Evolutionary conservation across 139 green algal genomes (phyloP), one percentile per base, ranked within the genome.

Genomic region (Coelastrella sp.): DNA sequence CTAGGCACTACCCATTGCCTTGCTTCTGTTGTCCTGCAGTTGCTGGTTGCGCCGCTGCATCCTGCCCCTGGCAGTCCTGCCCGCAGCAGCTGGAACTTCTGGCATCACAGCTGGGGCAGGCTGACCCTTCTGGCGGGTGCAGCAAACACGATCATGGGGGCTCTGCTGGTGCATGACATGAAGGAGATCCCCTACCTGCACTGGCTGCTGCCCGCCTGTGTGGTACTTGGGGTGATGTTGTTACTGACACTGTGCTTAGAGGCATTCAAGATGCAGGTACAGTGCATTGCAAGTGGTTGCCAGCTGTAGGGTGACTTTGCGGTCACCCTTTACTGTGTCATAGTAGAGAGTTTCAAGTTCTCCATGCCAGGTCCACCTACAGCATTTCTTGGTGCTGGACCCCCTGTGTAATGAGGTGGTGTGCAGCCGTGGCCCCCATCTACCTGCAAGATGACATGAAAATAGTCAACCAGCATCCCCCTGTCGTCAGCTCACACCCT

Each of bases 181-280:
- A 89, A 89, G 84, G 70, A 65, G 8, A 19, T 73, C 35, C 12
- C 84, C 7, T 89, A 89, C n/a, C 12, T 89, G 17, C 11, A 61
- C 56, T 89, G 84, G 84, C 70, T 89, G 84, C 35, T 89, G 84
- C 59, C 84, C 0, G n/a, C 20, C 72, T 89, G 84, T 72, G 15
- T 82, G 15, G 56, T 81, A 27, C 8, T 89, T 8, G 84, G 70
- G 7, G 6, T 73, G 17, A 7, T 89, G 84, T 27, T 6, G 11
- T 14, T 72, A 20, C 70, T 89, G 70, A 70, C 66, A 24, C 57
- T 82, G 56, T 12, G 82, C 7, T 6, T 89, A 70, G 84, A 89
- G 72, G 84, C 84, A 63, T 89, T 89, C 70, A 89, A 89, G 8
- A 15, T 80, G 35, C 84, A 89, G 84, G 82, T 87, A 24, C 25